phyloP scores from a whole-genome alignment of 2,329 filamentous ascomycete species.

The Coleophoma cylindrospora region DNA sequence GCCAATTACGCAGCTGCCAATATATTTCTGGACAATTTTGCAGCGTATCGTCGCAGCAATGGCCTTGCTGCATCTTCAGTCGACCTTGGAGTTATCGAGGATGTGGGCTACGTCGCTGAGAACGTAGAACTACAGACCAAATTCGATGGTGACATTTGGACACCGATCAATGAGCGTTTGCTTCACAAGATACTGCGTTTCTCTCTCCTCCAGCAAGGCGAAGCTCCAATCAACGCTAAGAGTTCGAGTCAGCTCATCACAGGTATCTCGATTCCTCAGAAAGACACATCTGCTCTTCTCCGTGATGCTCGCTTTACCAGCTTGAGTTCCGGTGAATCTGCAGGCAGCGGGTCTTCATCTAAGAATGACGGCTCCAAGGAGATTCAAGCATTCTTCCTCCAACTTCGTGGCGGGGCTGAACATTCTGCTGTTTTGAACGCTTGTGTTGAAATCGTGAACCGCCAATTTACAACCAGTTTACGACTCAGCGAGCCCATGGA shows the following conservation, averaged over 20 bases:
- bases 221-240: constrained; percentile 6
- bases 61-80: constrained; percentile 40
- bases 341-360: neutral
- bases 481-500: constrained; percentile 19
- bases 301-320: constrained; percentile 20
- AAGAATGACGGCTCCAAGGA: constrained; percentile 17
- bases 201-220: constrained; percentile 23
- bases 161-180: constrained; percentile 22
- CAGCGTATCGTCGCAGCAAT: constrained; percentile 29
- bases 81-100: constrained; percentile 45
- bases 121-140: constrained; percentile 2
- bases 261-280: constrained; percentile 20
- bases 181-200: constrained; percentile 23
- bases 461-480: constrained; percentile 20
- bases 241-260: constrained; percentile 23
- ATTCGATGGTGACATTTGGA: constrained; percentile 15
- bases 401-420: constrained; percentile 11
- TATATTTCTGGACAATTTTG: constrained; percentile 38
- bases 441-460: constrained; percentile 15
- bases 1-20: constrained; percentile 47
- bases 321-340: neutral
- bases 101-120: constrained; percentile 22
- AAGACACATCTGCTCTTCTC: constrained; percentile 16
- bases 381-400: constrained; percentile 8
- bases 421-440: constrained; percentile 9